Evolutionary conservation across 2,329 filamentous ascomycete genomes (phyloP).

Genomic region (Sclerotinia minor): DNA sequence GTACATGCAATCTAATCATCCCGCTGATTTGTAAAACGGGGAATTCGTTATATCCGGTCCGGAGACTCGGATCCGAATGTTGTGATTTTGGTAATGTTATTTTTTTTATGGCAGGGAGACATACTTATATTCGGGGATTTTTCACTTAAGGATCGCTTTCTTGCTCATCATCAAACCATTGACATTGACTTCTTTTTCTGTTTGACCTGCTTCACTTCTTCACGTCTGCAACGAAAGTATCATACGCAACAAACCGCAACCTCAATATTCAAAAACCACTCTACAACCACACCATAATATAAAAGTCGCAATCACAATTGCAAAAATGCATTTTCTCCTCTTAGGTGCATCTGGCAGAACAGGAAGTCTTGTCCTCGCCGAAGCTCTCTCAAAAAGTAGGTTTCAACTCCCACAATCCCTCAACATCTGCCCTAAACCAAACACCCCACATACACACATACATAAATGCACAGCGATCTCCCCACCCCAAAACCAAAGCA

Average conservation of each 20-base stretch:
- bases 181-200: not conserved
- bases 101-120: not conserved
- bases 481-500: not conserved
- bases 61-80: not conserved
- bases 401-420: not conserved
- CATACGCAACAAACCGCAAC: not conserved
- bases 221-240: not conserved
- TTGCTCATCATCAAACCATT: too few relatives aligned
- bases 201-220: not conserved
- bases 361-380: slow-evolving; percentile 47
- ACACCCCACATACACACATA: not conserved
- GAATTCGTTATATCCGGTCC: slow-evolving; percentile 12
- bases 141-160: not conserved
- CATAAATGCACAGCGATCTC: not conserved
- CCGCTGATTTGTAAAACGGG: not conserved
- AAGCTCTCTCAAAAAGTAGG: slow-evolving; percentile 41
- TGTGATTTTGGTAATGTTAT: not conserved
- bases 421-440: not conserved
- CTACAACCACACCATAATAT: not conserved
- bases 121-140: slow-evolving; percentile 7
- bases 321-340: slow-evolving; percentile 47
- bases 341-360: slow-evolving; percentile 51
- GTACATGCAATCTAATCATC: not conserved
- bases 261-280: not conserved
- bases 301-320: not conserved